Conservation (phyloP, 2,329 filamentous ascomycete genomes). For the Hypoxylon sp. region DNA sequence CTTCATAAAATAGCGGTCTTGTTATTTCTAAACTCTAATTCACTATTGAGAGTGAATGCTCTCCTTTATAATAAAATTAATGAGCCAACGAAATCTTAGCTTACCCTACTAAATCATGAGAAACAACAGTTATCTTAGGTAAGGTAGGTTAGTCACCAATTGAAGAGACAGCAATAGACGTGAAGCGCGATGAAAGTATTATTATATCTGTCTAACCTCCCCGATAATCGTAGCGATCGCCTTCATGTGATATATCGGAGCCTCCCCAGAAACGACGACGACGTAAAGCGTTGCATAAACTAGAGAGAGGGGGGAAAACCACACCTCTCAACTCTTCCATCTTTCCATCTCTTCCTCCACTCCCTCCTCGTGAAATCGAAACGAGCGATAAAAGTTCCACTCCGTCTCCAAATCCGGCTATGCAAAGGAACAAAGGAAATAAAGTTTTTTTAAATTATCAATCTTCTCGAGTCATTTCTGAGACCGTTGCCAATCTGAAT, state of each 20-base stretch:
- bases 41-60: no score
- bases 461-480: slow-evolving; percentile 24
- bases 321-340: not conserved
- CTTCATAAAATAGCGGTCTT: no score
- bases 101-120: not conserved
- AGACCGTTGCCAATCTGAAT: slow-evolving; percentile 33
- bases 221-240: slow-evolving; percentile 22
- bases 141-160: not conserved
- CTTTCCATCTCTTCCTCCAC: slow-evolving; percentile 3
- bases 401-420: slow-evolving; percentile 38
- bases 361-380: slow-evolving; percentile 26
- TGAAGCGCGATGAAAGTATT: slow-evolving; percentile 32
- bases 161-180: not conserved
- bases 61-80: not conserved
- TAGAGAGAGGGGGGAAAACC: not conserved
- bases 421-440: slow-evolving; percentile 43
- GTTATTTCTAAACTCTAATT: no score
- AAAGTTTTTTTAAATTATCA: slow-evolving; percentile 31
- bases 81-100: not conserved
- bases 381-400: slow-evolving; percentile 13
- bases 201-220: slow-evolving; percentile 38
- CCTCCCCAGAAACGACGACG: slow-evolving; percentile 41
- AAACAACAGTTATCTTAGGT: not conserved
- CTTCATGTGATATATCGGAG: slow-evolving; percentile 4
- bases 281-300: slow-evolving; percentile 21